Conservation (phyloP, 2,329 filamentous ascomycete genomes). For the Botrytis galanthina region DNA sequence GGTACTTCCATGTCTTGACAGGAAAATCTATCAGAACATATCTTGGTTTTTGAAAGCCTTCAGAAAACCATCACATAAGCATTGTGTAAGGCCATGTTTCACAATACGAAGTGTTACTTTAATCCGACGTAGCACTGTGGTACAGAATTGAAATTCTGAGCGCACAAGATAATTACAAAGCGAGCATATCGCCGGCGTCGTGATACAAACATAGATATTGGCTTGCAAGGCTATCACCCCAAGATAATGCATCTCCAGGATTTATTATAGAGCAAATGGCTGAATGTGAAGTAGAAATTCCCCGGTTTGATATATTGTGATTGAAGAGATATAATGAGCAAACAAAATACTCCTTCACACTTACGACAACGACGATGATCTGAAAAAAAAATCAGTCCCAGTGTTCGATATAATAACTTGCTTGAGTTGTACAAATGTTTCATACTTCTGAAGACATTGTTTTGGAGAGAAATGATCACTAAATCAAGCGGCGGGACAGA, state of each 20-base stretch:
- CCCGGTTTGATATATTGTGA: not conserved
- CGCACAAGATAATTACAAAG: not conserved
- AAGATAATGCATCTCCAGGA: not conserved
- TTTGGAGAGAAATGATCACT: not conserved
- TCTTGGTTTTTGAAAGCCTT: not conserved
- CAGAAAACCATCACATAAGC: not conserved
- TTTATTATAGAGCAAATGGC: not conserved
- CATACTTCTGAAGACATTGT: not conserved
- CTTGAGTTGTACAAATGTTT: not conserved
- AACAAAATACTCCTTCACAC: not conserved
- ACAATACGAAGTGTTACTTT: not conserved
- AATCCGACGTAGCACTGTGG: not conserved
- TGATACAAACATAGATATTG: not conserved
- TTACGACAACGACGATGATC: not conserved
- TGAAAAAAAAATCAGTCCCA: not conserved
- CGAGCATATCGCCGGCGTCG: not conserved
- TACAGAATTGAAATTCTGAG: not conserved
- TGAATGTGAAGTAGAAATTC: too few species aligned
- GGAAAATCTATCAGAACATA: not conserved
- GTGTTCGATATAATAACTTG: not conserved
- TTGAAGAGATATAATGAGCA: not conserved
- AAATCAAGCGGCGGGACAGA: not conserved
- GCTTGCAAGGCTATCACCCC: too few species aligned
- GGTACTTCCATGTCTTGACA: not conserved
- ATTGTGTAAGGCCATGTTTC: not conserved